A percentile compares a stretch with the other conserved stretches of the same genome.
Evolutionary conservation across 352 stramenopile genomes (phyloP).

Genomic region (Pilasporangium apinafurcum): DNA sequence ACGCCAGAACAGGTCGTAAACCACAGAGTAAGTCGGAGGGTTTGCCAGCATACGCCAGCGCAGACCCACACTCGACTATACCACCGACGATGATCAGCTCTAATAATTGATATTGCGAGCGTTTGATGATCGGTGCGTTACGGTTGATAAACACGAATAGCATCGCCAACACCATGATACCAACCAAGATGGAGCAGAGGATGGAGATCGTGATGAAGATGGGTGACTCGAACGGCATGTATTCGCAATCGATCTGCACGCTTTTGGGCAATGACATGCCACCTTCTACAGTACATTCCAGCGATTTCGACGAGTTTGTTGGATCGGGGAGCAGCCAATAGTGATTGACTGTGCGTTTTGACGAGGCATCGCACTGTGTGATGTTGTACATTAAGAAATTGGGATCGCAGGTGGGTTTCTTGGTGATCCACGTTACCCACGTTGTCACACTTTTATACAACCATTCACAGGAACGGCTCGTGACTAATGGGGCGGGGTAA

Average conservation of each 20-base stretch:
- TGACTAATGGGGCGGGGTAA: slow-evolving; percentile 17
- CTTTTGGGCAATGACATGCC: slow-evolving; percentile 10
- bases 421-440: slow-evolving; percentile 27
- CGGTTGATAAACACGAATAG: slow-evolving; percentile 20
- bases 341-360: slow-evolving; percentile 19
- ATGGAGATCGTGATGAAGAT: slow-evolving; percentile 9
- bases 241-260: slow-evolving; percentile 30
- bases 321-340: slow-evolving; percentile 25
- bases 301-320: slow-evolving; percentile 8
- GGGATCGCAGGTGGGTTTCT: slow-evolving; percentile 24
- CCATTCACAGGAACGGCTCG: slow-evolving; percentile 44
- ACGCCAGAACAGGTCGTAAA: slow-evolving; percentile 23
- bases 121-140: slow-evolving; percentile 30
- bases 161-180: slow-evolving; percentile 5
- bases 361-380: slow-evolving; percentile 15
- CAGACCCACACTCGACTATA: slow-evolving; percentile 21
- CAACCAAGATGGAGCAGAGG: slow-evolving; percentile 11
- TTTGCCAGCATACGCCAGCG: slow-evolving; percentile 20
- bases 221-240: slow-evolving; percentile 16
- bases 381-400: slow-evolving; percentile 38
- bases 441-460: slow-evolving; percentile 9
- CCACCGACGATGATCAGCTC: slow-evolving; percentile 29
- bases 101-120: slow-evolving; percentile 40
- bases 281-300: slow-evolving; percentile 26
- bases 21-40: slow-evolving; percentile 20